These are phyloP conservation scores for Avicennia marina DNA, from an alignment of 257 asterid species.

Conservation along the genomic window DNA sequence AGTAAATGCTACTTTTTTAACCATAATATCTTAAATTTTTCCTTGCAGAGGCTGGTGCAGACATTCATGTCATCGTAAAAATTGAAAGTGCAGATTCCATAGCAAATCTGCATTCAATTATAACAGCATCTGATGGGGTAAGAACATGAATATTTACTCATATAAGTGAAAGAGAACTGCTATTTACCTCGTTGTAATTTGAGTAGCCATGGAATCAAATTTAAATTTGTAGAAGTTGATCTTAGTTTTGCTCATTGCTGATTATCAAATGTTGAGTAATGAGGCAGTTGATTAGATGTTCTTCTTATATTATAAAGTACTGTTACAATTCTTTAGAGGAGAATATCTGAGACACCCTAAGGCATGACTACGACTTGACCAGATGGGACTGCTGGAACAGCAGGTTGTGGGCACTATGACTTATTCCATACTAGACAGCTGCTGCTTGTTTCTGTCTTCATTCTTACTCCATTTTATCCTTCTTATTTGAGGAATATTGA, in stretches of 20 bases:
- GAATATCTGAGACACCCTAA: no score
- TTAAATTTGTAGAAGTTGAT: not conserved
- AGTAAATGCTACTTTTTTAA: not conserved
- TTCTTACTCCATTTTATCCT: constrained; percentile 1
- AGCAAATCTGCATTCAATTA: constrained; percentile 80
- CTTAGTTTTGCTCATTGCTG: no score
- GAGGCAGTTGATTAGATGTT: no score
- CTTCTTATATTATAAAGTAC: constrained; percentile 5
- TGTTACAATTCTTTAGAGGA: not conserved
- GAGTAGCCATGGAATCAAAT: not conserved
- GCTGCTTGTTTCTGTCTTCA: not conserved
- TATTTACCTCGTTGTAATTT: not conserved
- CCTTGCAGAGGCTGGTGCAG: constrained; percentile 61
- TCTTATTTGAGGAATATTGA: constrained; percentile 1
- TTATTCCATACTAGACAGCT: not conserved
- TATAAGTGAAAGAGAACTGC: not conserved
- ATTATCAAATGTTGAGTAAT: no score
- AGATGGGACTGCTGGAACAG: not conserved
- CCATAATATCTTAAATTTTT: constrained; percentile 1
- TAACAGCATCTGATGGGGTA: constrained; percentile 99
- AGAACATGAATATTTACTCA: constrained; percentile 15
- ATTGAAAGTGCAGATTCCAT: constrained; percentile 98
- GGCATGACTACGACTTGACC: no score
- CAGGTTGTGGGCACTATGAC: constrained; percentile 5
- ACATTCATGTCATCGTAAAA: constrained; percentile 89